A percentile compares a stretch with the other conserved stretches of the same genome.
Conservation (phyloP, 1,284 basidiomycete genomes). For the Thelephora terrestris region DNA sequence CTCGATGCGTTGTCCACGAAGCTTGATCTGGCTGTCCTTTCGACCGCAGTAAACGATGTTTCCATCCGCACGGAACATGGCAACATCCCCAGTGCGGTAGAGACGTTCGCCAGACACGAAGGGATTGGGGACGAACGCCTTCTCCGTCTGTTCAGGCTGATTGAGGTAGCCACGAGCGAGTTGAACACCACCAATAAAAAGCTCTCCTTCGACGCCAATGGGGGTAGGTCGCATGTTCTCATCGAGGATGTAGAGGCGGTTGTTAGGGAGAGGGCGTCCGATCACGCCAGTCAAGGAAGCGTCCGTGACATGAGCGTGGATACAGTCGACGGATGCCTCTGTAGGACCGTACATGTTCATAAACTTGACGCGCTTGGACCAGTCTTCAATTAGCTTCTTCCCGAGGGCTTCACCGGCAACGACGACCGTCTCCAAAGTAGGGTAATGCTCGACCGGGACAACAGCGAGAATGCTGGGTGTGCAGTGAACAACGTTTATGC, state of each 20-base stretch:
- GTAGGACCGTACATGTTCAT: constrained; percentile 28
- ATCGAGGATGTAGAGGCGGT: constrained; percentile 23
- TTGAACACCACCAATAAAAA: constrained; percentile 23
- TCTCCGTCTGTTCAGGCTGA: constrained; percentile 17
- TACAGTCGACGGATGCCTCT: constrained; percentile 22
- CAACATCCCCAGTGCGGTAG: constrained; percentile 22
- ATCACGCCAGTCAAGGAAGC: constrained; percentile 16
- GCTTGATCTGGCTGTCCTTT: constrained; percentile 22
- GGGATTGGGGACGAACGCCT: constrained; percentile 17
- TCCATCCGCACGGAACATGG: constrained; percentile 17
- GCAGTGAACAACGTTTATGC: constrained; percentile 18
- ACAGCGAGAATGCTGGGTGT: constrained; percentile 23
- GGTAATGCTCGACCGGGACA: constrained; percentile 18
- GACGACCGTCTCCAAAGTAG: constrained; percentile 17
- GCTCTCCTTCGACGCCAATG: constrained; percentile 21
- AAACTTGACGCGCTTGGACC: constrained; percentile 18
- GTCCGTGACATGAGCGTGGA: constrained; percentile 19
- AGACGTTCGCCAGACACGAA: constrained; percentile 18
- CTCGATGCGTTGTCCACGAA: constrained; percentile 23
- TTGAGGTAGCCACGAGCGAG: constrained; percentile 24
- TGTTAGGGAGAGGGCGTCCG: constrained; percentile 23
- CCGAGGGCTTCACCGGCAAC: constrained; percentile 21
- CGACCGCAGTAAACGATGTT: constrained; percentile 22
- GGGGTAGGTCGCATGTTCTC: constrained; percentile 20
- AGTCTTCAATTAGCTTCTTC: constrained; percentile 20